Evolutionary conservation across 108 stramenopile species (phyloP).

Genomic region (Ochromonas danica): DNA sequence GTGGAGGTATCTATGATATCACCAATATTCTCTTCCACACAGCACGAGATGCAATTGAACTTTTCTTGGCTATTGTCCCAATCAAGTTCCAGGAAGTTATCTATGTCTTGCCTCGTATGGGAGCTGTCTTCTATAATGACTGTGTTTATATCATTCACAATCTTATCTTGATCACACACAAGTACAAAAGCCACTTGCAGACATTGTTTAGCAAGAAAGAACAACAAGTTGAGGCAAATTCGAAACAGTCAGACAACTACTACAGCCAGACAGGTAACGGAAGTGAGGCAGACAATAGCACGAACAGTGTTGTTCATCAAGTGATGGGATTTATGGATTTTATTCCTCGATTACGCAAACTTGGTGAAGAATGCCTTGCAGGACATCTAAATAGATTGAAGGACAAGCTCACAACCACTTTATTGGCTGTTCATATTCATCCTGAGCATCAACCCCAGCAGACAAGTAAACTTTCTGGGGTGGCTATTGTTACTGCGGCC

Average conservation of each 20-base stretch:
- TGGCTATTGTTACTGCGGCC: neutral
- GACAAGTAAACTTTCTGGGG: neutral
- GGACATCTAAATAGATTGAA: neutral
- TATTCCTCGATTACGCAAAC: slow-evolving; percentile 10
- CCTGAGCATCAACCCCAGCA: neutral
- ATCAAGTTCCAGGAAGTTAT: slow-evolving; percentile 22
- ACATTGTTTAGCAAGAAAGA: neutral
- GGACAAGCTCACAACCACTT: too few relatives aligned
- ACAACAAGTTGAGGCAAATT: neutral
- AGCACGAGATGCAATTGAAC: slow-evolving; percentile 17
- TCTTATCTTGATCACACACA: slow-evolving; percentile 1
- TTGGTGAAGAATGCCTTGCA: neutral
- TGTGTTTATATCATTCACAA: slow-evolving; percentile 31
- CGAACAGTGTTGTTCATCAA: neutral
- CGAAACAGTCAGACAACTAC: neutral
- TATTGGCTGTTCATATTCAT: too few relatives aligned
- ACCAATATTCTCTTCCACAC: slow-evolving; percentile 3
- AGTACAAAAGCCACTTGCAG: neutral
- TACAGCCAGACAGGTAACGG: neutral
- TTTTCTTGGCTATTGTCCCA: slow-evolving; percentile 8
- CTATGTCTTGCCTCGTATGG: slow-evolving; percentile 29
- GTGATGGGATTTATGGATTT: neutral
- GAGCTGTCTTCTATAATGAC: slow-evolving; percentile 33
- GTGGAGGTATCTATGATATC: neutral
- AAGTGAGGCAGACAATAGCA: neutral